A percentile compares a stretch with the other conserved stretches of the same genome.
phyloP scores from a whole-genome alignment of 257 asterid species.

The Ocimum tenuiflorum region DNA sequence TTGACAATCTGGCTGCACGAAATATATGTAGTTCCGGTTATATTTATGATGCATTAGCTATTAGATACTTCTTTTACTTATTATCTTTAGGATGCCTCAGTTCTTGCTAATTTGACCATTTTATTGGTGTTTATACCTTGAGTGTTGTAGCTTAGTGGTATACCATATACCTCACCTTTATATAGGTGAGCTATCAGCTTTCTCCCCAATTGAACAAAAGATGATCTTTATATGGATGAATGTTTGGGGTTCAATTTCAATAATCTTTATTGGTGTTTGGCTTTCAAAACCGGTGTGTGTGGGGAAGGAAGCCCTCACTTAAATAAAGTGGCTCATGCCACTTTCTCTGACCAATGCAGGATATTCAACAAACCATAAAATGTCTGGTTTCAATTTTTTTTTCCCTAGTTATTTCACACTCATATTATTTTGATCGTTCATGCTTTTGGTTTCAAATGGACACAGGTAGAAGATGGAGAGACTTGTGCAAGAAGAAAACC shows the following conservation, averaged over 20 bases:
- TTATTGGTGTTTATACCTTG: background rate
- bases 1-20: background rate
- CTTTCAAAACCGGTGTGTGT: too few relatives aligned
- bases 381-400: background rate
- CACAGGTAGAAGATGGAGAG: conserved; percentile 59
- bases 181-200: too few relatives aligned
- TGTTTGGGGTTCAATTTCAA: too few relatives aligned
- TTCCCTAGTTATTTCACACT: background rate
- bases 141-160: background rate
- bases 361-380: conserved; percentile 11
- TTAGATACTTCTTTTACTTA: background rate
- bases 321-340: too few relatives aligned
- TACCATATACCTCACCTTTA: too few relatives aligned
- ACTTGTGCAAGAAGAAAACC: conserved; percentile 41
- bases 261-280: too few relatives aligned
- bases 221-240: background rate
- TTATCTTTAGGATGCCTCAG: background rate
- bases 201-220: too few relatives aligned
- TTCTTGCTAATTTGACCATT: background rate
- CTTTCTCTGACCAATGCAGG: too few relatives aligned
- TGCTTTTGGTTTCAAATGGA: conserved; percentile 5
- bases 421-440: background rate
- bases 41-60: background rate
- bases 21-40: background rate
- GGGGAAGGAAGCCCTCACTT: too few relatives aligned